These are phyloP conservation scores for Scheffersomyces illinoinensis DNA, from an alignment of 1,139 yeast species.

Conservation along the genomic window DNA sequence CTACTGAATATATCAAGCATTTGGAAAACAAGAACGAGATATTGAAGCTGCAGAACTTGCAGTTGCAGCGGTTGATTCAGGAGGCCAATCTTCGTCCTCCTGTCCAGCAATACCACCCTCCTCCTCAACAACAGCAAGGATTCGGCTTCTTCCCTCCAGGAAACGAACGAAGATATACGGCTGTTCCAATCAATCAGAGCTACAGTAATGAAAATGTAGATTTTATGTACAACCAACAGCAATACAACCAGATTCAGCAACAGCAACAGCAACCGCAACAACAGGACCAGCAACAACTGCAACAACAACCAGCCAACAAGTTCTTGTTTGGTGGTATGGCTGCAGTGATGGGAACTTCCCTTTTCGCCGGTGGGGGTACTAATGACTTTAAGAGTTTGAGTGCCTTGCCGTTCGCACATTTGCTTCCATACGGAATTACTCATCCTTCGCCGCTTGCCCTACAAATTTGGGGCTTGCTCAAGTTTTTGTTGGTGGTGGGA, in stretches of 20 bases:
- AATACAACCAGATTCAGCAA: not conserved
- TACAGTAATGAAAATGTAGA: not conserved
- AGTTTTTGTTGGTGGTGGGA: conserved; percentile 26
- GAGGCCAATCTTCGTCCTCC: conserved; percentile 9
- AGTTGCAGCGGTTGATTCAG: conserved; percentile 41
- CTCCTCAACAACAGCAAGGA: not conserved
- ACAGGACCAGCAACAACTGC: conserved; percentile 14
- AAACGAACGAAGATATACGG: not conserved
- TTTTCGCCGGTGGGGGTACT: conserved; percentile 34
- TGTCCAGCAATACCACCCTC: not conserved
- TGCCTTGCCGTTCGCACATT: conserved; percentile 31
- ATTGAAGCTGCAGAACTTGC: conserved; percentile 55
- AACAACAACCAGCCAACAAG: conserved; percentile 21
- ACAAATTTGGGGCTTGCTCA: conserved; percentile 30
- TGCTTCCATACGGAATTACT: conserved; percentile 25
- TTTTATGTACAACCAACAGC: conserved; percentile 5
- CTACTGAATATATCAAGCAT: conserved; percentile 87
- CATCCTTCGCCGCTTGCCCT: conserved; percentile 25
- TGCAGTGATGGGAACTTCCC: conserved; percentile 50
- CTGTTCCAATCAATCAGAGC: not conserved
- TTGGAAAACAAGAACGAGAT: conserved; percentile 67
- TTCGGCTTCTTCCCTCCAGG: not conserved
- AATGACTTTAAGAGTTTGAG: conserved; percentile 43
- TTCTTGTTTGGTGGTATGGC: conserved; percentile 58
- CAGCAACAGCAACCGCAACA: conserved; percentile 4